Evolutionary conservation across 352 stramenopile species (phyloP).

Genomic region (Phytophthora boehmeriae): DNA sequence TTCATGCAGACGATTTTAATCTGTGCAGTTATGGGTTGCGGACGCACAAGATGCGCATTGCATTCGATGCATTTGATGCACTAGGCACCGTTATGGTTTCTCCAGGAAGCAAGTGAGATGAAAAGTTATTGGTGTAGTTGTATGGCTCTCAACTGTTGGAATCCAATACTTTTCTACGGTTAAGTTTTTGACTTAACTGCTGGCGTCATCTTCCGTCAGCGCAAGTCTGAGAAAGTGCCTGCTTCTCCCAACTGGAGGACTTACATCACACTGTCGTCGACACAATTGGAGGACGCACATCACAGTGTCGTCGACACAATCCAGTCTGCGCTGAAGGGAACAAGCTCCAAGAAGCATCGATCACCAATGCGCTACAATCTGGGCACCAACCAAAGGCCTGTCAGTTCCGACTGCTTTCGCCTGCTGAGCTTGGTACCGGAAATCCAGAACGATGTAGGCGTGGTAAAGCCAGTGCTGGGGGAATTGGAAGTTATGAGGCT

Average conservation of each 20-base stretch:
- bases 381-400: slow-evolving; percentile 19
- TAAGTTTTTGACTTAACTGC: too few species aligned
- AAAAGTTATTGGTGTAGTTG: too few species aligned
- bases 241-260: too few species aligned
- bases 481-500: slow-evolving; percentile 76
- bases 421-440: slow-evolving; percentile 57
- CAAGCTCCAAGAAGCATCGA: slow-evolving; percentile 12
- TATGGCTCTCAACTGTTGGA: too few species aligned
- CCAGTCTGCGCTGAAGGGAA: slow-evolving; percentile 11
- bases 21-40: slow-evolving; percentile 11
- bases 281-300: too few species aligned
- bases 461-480: slow-evolving; percentile 70
- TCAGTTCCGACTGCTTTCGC: slow-evolving; percentile 54
- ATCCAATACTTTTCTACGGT: too few species aligned
- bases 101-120: too few species aligned
- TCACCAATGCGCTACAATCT: slow-evolving; percentile 25
- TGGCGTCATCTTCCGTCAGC: too few species aligned
- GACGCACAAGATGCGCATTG: not conserved
- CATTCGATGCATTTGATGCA: not conserved
- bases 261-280: too few species aligned
- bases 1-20: not conserved
- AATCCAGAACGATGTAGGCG: slow-evolving; percentile 69
- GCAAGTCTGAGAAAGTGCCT: too few species aligned
- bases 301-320: slow-evolving; percentile 14
- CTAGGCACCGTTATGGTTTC: too few species aligned